Base-by-base conservation (phyloP, 2,329 filamentous ascomycete species). In the Celoporthe dispersa region DNA sequence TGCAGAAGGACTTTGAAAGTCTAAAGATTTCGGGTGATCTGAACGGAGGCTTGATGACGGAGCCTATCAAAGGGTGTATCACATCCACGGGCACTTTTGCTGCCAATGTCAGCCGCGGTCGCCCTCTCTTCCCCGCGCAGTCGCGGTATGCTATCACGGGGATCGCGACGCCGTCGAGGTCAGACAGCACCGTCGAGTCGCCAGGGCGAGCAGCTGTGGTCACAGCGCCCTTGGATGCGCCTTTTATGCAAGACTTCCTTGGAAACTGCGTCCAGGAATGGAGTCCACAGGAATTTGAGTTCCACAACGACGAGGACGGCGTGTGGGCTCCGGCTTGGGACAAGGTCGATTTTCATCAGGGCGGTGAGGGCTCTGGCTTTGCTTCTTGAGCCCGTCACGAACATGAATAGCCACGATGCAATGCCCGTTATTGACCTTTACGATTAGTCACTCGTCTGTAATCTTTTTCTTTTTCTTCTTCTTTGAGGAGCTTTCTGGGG, bases 1-100 rank as follows among this genome's bases (percentile, higher is more conserved):
- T 75, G 41, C 68, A 69, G 48, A 59, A 44, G 14, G 72, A 75
- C 14, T 70, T 75, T 25, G 73, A 72, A 9, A 60, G 12, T 60
- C 41, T 68, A 28, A 67, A 41, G 19, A 33, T 19, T 22, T 67
- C 64, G 11, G 64, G 33, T 44, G 31, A 25, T 16, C 37, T 48
- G 44, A 41, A 57, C 16, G 37, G 64, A n/a, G 48, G 61, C 9
- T 37, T 68, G 12, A 63, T 62, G 37, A 35, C 67, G 16, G 67
- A 65, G 33, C 39, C 37, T 12, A 11, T 41, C 48, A 68, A 64
- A 1, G 67, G 67, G 2, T 65, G 39, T 2, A 59, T 65, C 35
- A 68, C 67, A 16, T 48, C 67, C 16, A 55, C 61, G 22, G 67
- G 67, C 28, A 68, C 67, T 2, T 68, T 68, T 25, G 67, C 67